A percentile compares a stretch with the other conserved stretches of the same genome.
Conservation (phyloP, 257 asterid genomes). For the Verbena officinalis region DNA sequence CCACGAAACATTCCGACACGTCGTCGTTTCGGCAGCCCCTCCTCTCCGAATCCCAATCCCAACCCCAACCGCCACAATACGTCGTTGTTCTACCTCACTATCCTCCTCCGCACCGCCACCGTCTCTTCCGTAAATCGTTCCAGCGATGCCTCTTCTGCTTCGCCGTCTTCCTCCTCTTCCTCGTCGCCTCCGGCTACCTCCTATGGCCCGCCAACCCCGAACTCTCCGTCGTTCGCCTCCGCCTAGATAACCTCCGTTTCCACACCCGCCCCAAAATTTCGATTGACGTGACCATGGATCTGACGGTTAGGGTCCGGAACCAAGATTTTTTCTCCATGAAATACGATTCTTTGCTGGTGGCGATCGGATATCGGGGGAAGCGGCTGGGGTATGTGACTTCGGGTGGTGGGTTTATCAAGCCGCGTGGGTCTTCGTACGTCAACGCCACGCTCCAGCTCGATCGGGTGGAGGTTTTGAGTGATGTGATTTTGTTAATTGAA, state of each 20-base stretch:
- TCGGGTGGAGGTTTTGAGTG: constrained; percentile 60
- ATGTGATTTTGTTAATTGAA: constrained; percentile 61
- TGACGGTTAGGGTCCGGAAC: constrained; percentile 63
- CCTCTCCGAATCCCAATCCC: constrained; percentile 43
- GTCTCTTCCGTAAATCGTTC: constrained; percentile 40
- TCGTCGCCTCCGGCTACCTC: constrained; percentile 55
- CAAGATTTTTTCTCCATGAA: constrained; percentile 65
- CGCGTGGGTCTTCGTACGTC: constrained; percentile 63
- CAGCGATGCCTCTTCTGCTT: constrained; percentile 47
- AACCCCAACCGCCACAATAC: constrained; percentile 44
- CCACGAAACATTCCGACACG: constrained; percentile 34
- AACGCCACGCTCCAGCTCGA: constrained; percentile 80
- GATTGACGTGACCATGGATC: constrained; percentile 64
- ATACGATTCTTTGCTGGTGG: constrained; percentile 51
- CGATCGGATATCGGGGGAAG: constrained; percentile 74
- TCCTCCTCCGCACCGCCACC: constrained; percentile 46
- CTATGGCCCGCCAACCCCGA: constrained; percentile 87
- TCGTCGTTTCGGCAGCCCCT: constrained; percentile 50
- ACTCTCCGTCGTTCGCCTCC: constrained; percentile 65
- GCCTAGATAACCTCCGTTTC: constrained; percentile 56
- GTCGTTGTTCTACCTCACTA: constrained; percentile 61
- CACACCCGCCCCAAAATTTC: constrained; percentile 53
- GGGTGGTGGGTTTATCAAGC: constrained; percentile 53
- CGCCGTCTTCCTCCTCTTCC: constrained; percentile 46
- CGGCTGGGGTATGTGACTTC: constrained; percentile 67